Conservation (phyloP, 768 basidiomycete genomes). For the Suillus tomentosus region DNA sequence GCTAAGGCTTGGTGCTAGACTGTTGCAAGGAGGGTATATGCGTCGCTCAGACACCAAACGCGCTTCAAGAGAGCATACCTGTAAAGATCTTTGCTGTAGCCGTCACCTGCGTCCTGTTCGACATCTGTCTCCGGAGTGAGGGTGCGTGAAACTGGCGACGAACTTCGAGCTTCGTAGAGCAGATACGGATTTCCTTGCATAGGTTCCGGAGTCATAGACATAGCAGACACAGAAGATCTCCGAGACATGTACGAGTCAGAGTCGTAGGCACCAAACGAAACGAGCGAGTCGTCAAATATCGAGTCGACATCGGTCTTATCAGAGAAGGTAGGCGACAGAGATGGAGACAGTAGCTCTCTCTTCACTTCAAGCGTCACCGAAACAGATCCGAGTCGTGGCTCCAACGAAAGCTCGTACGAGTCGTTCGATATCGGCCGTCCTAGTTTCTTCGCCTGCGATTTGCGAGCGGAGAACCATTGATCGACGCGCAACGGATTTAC, state of each 20-base stretch:
- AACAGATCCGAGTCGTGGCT: neutral
- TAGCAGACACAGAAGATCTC: neutral
- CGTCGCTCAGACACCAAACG: neutral
- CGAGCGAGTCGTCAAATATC: slow-evolving; percentile 28
- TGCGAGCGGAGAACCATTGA: slow-evolving; percentile 32
- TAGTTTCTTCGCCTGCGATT: slow-evolving; percentile 23
- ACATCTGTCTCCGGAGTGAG: neutral
- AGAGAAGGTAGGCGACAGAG: neutral
- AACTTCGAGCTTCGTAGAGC: no score
- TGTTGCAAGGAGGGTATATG: slow-evolving; percentile 5
- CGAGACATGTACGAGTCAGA: no score
- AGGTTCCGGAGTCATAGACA: neutral
- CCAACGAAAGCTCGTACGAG: slow-evolving; percentile 25
- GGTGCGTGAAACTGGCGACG: neutral
- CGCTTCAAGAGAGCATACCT: slow-evolving; percentile 2
- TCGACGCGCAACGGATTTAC: slow-evolving; percentile 23
- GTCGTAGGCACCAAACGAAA: slow-evolving; percentile 4
- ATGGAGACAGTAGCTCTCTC: slow-evolving; percentile 9
- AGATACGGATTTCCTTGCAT: neutral
- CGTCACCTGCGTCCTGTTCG: neutral
- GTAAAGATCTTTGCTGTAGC: neutral
- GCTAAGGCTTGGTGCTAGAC: neutral
- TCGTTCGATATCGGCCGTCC: slow-evolving; percentile 22
- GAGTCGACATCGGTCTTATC: slow-evolving; percentile 12
- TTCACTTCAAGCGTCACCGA: slow-evolving; percentile 15